Base-by-base conservation (phyloP, 768 basidiomycete species). In the Phallus indusiatus region DNA sequence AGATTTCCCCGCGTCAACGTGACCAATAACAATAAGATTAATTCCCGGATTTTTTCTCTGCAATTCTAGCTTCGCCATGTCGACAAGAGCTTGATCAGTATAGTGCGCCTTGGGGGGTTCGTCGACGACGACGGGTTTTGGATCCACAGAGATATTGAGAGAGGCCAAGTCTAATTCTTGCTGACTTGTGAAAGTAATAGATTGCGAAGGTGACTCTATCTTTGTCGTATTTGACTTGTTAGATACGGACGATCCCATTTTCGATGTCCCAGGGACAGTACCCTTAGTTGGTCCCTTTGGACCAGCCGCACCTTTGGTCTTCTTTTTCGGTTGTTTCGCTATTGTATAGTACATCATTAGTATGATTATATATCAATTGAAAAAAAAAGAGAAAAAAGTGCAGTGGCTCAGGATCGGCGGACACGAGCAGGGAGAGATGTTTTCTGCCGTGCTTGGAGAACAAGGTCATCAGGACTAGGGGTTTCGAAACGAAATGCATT, bases 1-100 rank as follows among this genome's bases (percentile, higher is more conserved):
- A 5, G 94, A 96, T 71, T 99, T 99, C 22, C 96, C 96, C 17
- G 96, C 96, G 73, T 99, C 96, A 61, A 99, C 96, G 67, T 99
- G 96, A 42, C 96, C 96, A 47, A 99, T 86, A 49, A 99, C 92
- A 24, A 98, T 88, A 64, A 99, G 74, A 69, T 83, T 86, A 71
- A 84, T 92, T 34, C 69, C 71, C 0, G 65, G 62, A 50, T 73
- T 75, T 42, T 76, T 76, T 2, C 68, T 71, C 22, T 79, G 77
- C 33, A 86, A 68, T 3, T 72, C 73, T 55, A 74, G 76, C 62
- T 71, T 81, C 0, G 86, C 92, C 71, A 95, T 90, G 64, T 90
- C 87, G 5, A 98, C 67, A 48, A 98, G 70, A 68, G 88, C 94
- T 69, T 90, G 93, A 60, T 80, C 77, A 14, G 88, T 85, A 90